Evolutionary conservation across 1,284 basidiomycete species (phyloP), one percentile per base, ranked within the genome.

Genomic region (Rhodotorula sp.): DNA sequence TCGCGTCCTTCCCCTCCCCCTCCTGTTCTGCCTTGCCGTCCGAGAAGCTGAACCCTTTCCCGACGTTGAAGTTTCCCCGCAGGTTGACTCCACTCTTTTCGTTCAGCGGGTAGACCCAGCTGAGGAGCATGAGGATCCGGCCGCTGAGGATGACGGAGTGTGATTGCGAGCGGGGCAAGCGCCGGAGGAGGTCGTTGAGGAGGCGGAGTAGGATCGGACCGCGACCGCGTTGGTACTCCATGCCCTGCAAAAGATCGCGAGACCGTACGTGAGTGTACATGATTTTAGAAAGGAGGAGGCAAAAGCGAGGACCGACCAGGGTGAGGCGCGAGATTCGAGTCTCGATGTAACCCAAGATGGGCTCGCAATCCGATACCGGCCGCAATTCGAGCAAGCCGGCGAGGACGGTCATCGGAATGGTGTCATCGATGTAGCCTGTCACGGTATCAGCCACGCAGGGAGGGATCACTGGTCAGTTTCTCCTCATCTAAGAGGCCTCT

Each of bases 41-140:
- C 46, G 73, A 75, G 10, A 68, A 66, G 3, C 79, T 81, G 54
- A 56, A 56, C 18, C 77, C 76, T 83, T 68, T 92, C 86, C 18
- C 92, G 87, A 81, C 90, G 89, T 83, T 82, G 73, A 83, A 83
- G 46, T 92, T 91, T 68, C 93, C 93, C 56, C 91, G 84, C 73
- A 95, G 81, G 80, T 96, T 96, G 59, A 96, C 92, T 51, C 93
- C 92, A 80, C 91, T 93, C 61, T 92, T 85, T 80, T 96, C 93
- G 3, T 91, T 90, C 15, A 96, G 82, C 6, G 92, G 91, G 79
- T 94, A 95, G 1, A 93, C 91, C 1, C 86, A 87, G 72, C 90
- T 91, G 61, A 96, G 83, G 80, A 94, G 91, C 2, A 90, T 91
- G 78, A 94, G 84, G 78, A 96, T 93, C 2, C 92, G 86, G 3